Base-by-base conservation (phyloP, 169 alveolate species). In the Cyclospora cayetanensis region DNA sequence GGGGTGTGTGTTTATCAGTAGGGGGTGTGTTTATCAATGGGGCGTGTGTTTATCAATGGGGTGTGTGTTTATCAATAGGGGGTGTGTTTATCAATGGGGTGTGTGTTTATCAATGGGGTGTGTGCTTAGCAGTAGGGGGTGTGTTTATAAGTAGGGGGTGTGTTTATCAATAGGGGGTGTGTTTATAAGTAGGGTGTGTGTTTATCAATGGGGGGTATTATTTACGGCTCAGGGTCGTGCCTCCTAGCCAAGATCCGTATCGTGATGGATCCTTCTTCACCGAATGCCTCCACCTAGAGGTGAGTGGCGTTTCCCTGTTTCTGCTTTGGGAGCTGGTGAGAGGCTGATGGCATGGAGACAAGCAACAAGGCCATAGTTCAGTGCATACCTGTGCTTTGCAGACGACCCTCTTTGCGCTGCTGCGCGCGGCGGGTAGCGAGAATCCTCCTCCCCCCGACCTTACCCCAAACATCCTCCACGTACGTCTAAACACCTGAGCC, bases 161-260 rank as follows among this genome's bases (percentile, higher is more conserved):
- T n/a, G n/a, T n/a, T n/a, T n/a, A n/a, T n/a, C n/a, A n/a, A n/a
- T n/a, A n/a, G n/a, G n/a, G n/a, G n/a, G n/a, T n/a, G n/a, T n/a
- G n/a, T n/a, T n/a, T n/a, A n/a, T n/a, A n/a, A n/a, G n/a, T n/a
- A n/a, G n/a, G n/a, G n/a, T n/a, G n/a, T n/a, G n/a, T n/a, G n/a
- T n/a, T n/a, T n/a, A n/a, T n/a, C n/a, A n/a, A n/a, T 66, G 5
- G 77, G 46, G 77, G 4, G 25, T 66, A 66, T 18, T 37, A 42
- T 66, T 20, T 35, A 29, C 27, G 4, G 25, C 9, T 80, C 82
- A 84, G 91, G 43, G 68, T 84, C n/a, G 60, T 70, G 25, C 91
- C 91, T 18, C 91, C 91, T 1, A 84, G 91, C 91, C 91, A 84
- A 39, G 91, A 84, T 20, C 70, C 91, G 25, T 84, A 63, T 50